Evolutionary conservation across 2,329 filamentous ascomycete genomes (phyloP), one percentile per base, ranked within the genome.

Genomic region (Colletotrichum orchidophilum): DNA sequence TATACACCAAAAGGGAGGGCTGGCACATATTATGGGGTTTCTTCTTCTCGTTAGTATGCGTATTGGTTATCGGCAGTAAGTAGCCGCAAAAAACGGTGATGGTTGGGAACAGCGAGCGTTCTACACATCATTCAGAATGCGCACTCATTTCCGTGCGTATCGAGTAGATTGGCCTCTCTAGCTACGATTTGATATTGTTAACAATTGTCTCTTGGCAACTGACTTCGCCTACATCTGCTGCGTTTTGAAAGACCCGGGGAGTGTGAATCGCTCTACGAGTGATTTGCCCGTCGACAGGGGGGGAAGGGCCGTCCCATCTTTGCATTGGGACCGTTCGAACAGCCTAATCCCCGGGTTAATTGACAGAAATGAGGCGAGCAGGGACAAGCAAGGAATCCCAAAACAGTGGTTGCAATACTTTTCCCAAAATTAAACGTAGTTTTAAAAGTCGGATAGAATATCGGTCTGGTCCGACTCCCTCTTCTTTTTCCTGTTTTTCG

Each of bases 1-100:
- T 49, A 50, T 57, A 66, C 39, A 65, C 39, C 31, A 66, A 70
- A 70, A 46, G 26, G 24, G 29, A 64, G 29, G 29, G 33, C 53
- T 52, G 58, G 42, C 27, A 61, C 39, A 49, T 21, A 55, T 24
- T 42, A 69, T 21, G 35, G 26, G 53, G 15, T 15, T 35, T 57
- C 39, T 46, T 33, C 31, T 33, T 35, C 46, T 50, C 39, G 9
- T 42, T 54, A 13, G 50, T 50, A 49, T 35, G 55, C 63, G 42
- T 46, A 24, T 39, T 35, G 59, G 7, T 46, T 29, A 54, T 55
- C 53, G 49, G 63, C 50, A 52, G 53, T 29, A 64, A 46, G 18
- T 5, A 46, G 39, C 39, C 39, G 21, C 18, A 60, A 33, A 64
- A 39, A 63, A 12, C 39, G 59, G 18, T 70, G 49, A 63, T 59